These are phyloP conservation scores for Penicillium frequentans DNA, from an alignment of 2,329 filamentous ascomycete species.

Conservation along the genomic window DNA sequence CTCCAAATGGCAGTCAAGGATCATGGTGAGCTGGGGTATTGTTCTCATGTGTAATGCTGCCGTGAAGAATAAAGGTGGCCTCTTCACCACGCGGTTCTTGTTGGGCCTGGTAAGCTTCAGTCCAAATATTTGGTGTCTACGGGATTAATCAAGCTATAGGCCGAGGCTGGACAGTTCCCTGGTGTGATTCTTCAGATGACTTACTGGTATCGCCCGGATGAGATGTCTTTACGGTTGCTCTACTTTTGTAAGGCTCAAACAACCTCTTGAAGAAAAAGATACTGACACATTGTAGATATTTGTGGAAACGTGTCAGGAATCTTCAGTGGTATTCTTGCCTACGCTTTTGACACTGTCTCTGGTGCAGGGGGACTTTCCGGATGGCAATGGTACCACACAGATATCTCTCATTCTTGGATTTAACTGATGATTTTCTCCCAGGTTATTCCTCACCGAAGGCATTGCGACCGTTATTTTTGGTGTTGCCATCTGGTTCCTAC, in stretches of 20 bases:
- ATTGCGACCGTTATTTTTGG: constrained; percentile 24
- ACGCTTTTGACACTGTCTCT: constrained; percentile 43
- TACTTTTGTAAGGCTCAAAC: constrained; percentile 43
- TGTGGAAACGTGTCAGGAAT: constrained; percentile 45
- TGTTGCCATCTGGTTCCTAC: constrained; percentile 27
- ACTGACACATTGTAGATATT: constrained; percentile 12
- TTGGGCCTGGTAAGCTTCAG: constrained; percentile 34
- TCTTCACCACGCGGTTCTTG: constrained; percentile 43
- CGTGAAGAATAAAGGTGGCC: constrained; percentile 38
- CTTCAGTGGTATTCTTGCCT: constrained; percentile 47
- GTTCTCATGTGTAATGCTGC: constrained; percentile 40
- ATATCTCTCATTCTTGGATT: background rate
- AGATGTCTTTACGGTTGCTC: constrained; percentile 42
- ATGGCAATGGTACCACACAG: constrained; percentile 25
- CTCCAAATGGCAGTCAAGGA: constrained; percentile 32
- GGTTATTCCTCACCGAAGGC: constrained; percentile 25
- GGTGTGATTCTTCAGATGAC: constrained; percentile 45
- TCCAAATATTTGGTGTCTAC: too few relatives aligned
- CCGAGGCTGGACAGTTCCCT: constrained; percentile 46
- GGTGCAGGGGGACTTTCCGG: constrained; percentile 33
- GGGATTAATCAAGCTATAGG: background rate
- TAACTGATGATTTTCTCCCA: background rate
- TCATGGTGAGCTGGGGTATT: constrained; percentile 29
- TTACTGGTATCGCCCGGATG: constrained; percentile 50
- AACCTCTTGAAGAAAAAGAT: background rate